These are phyloP conservation scores for Candida manassasensis DNA, from an alignment of 805 yeast species.

Conservation along the genomic window DNA sequence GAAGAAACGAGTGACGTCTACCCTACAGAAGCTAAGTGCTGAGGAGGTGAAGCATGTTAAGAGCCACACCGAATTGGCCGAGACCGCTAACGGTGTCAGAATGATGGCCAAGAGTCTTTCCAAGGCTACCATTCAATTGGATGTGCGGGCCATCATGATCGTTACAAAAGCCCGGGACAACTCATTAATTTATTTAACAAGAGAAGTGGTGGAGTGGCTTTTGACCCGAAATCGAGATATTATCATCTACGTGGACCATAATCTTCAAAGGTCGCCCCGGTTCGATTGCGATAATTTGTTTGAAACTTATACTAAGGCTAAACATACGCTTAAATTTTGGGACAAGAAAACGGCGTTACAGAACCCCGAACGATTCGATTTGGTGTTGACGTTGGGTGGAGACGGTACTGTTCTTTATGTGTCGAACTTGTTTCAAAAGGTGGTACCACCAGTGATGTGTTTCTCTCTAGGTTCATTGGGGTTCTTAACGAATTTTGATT, in stretches of 20 bases:
- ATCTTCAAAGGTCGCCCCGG: slow-evolving; percentile 54
- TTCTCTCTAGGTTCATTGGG: slow-evolving; percentile 42
- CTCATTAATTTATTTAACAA: slow-evolving; percentile 66
- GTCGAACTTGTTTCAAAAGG: slow-evolving; percentile 38
- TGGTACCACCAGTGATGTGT: slow-evolving; percentile 45
- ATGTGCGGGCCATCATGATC: slow-evolving; percentile 66
- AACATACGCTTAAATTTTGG: slow-evolving; percentile 62
- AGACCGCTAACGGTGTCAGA: slow-evolving; percentile 78
- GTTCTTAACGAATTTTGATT: slow-evolving; percentile 69
- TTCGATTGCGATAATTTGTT: slow-evolving; percentile 56
- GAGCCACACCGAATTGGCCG: slow-evolving; percentile 72
- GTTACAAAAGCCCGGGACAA: slow-evolving; percentile 90
- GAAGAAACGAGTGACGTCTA: slow-evolving; percentile 9
- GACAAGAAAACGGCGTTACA: slow-evolving; percentile 47
- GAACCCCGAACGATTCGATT: slow-evolving; percentile 39
- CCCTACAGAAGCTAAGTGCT: slow-evolving; percentile 22
- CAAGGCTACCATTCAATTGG: slow-evolving; percentile 66
- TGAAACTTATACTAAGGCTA: slow-evolving; percentile 43
- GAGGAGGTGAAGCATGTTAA: slow-evolving; percentile 51
- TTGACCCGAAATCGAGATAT: slow-evolving; percentile 36
- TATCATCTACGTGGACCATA: slow-evolving; percentile 68
- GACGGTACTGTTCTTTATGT: slow-evolving; percentile 44
- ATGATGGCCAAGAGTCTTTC: slow-evolving; percentile 67
- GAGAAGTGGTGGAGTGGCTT: slow-evolving; percentile 79
- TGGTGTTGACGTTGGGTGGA: slow-evolving; percentile 43